Percentiles rank a stretch among this genome's conserved stretches.
These are phyloP conservation scores for Colletotrichum liriopes DNA, from an alignment of 2,329 filamentous ascomycete species.

Conservation along the genomic window DNA sequence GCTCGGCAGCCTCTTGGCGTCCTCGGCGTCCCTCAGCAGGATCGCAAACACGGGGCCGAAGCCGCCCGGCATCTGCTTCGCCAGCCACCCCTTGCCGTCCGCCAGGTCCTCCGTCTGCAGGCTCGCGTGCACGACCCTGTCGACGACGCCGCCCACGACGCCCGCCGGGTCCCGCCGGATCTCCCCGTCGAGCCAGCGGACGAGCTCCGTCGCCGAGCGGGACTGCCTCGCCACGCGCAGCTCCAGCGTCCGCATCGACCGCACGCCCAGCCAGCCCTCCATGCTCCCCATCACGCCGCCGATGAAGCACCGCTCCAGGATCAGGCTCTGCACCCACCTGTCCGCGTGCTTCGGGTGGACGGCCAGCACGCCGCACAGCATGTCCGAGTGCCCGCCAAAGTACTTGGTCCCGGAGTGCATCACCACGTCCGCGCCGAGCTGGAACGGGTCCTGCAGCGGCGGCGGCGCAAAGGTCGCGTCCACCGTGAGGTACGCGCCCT, in stretches of 20 bases:
- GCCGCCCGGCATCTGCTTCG: slow-evolving; percentile 90
- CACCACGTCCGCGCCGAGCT: slow-evolving; percentile 84
- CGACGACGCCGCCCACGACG: slow-evolving; percentile 69
- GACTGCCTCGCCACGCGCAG: slow-evolving; percentile 86
- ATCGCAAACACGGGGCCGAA: slow-evolving; percentile 92
- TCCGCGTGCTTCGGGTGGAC: slow-evolving; percentile 67
- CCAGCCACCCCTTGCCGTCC: slow-evolving; percentile 79
- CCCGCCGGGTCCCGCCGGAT: slow-evolving; percentile 54
- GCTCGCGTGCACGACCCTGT: slow-evolving; percentile 81
- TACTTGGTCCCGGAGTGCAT: slow-evolving; percentile 98
- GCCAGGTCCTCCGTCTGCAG: slow-evolving; percentile 75
- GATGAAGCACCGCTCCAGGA: slow-evolving; percentile 80
- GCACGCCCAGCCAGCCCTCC: slow-evolving; percentile 92
- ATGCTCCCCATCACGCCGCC: slow-evolving; percentile 90
- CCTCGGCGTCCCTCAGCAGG: slow-evolving; percentile 70
- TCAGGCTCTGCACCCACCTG: slow-evolving; percentile 73
- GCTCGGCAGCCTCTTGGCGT: slow-evolving; percentile 81
- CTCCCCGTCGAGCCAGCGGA: slow-evolving; percentile 77
- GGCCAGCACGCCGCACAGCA: slow-evolving; percentile 89
- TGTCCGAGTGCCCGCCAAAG: slow-evolving; percentile 93
- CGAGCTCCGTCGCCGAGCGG: slow-evolving; percentile 77
- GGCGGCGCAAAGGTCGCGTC: slow-evolving; percentile 96
- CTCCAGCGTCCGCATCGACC: slow-evolving; percentile 89
- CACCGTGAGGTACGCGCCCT: slow-evolving; percentile 84
- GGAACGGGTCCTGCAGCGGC: slow-evolving; percentile 88